Percentiles rank a stretch among this genome's conserved stretches.
Evolutionary conservation across 1,284 basidiomycete species (phyloP).

Genomic region (Cutaneotrichosporon sp.): DNA sequence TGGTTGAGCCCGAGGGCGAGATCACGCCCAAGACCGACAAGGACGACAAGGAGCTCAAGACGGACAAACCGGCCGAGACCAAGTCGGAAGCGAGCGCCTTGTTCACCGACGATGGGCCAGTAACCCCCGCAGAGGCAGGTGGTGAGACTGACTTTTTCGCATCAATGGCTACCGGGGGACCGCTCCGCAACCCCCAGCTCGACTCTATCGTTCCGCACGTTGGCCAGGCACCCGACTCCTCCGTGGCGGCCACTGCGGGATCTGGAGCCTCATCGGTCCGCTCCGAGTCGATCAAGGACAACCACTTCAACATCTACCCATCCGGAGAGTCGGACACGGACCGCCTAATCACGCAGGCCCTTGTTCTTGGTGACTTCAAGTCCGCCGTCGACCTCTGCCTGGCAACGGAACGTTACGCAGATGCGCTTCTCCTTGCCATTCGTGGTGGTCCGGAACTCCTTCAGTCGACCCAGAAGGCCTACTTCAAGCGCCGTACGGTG

Average conservation of each 20-base stretch:
- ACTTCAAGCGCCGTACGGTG: conserved; percentile 77
- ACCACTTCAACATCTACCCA: conserved; percentile 89
- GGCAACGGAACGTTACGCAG: conserved; percentile 82
- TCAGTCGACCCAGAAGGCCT: conserved; percentile 82
- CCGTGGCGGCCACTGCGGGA: conserved; percentile 83
- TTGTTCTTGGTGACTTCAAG: conserved; percentile 90
- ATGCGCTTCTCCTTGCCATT: conserved; percentile 88
- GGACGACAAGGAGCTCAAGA: conserved; percentile 46
- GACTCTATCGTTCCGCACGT: conserved; percentile 68
- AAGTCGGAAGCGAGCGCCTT: conserved; percentile 2
- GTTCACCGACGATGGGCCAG: conserved; percentile 57
- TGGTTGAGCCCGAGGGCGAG: conserved; percentile 38
- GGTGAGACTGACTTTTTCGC: conserved; percentile 76
- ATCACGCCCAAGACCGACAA: conserved; percentile 68
- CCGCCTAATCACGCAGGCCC: conserved; percentile 80
- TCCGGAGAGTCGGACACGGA: conserved; percentile 82
- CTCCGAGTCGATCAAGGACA: conserved; percentile 61
- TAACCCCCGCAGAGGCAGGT: conserved; percentile 54
- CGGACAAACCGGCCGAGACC: conserved; percentile 3
- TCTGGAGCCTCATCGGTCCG: conserved; percentile 77
- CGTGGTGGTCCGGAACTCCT: conserved; percentile 87
- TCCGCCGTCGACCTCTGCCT: conserved; percentile 89
- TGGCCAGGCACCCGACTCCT: conserved; percentile 72
- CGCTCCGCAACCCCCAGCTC: conserved; percentile 55
- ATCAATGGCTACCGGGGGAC: conserved; percentile 56